Base-by-base conservation (phyloP, 2,329 filamentous ascomycete species). In the Talaromyces amestolkiae region DNA sequence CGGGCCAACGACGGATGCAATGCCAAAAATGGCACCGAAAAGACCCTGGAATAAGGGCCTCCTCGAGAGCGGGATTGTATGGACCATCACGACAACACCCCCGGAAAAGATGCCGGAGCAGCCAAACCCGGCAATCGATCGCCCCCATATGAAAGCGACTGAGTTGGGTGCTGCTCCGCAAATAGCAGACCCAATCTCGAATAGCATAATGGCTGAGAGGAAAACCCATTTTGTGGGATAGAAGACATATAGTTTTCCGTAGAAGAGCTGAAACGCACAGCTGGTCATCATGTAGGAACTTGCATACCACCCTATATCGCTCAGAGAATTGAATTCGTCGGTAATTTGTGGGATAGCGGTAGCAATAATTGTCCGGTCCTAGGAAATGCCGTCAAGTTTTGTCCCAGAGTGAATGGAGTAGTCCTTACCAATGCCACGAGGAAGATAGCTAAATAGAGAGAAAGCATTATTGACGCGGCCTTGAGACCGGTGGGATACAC, bases 231-330 rank as follows among this genome's bases (percentile, higher is more conserved):
- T 83, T 43, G 77, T 70, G 3, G 75, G 72, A 67, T 77, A 81
- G 65, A 82, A 82, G 17, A 77, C 82, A 69, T 82, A 83, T 53
- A 82, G 66, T 62, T 80, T 81, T 37, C 78, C 78, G 62, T 76
- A 78, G 33, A 77, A 71, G 5, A 80, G 71, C 62, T 66, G 65
- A 41, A 70, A 69, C 11, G 63, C 72, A n/a, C 75, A 76, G 19
- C 75, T 68, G 1, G 80, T 81, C 54, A 84, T 71, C 65, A 81
- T 75, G 71, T 81, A 83, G 0, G 79, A 70, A 22, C 54, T 61
- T 24, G 70, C 69, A 51, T 74, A 75, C 78, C 78, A 80, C 58
- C 73, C 74, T 4, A 79, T 75, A 45, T 80, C 74, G 31, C 74
- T 70, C 1, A 79, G 69, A 19, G 71, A 72, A 56, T 78, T 62